Evolutionary conservation across 495 filamentous ascomycete genomes (phyloP).

Genomic region (Penicillium odoratum): DNA sequence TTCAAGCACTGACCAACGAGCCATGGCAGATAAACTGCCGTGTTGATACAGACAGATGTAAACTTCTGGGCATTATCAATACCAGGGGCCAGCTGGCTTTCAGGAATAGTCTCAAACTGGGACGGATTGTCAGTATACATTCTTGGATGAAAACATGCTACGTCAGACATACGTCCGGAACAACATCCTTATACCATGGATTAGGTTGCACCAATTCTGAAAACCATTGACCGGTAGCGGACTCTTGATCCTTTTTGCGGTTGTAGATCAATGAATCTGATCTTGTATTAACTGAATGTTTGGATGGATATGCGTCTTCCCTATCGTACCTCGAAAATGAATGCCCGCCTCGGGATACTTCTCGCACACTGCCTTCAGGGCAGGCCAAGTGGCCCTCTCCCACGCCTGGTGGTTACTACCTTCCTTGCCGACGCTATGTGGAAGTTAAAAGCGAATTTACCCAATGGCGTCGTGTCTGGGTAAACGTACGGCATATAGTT

Average conservation of each 20-base stretch:
- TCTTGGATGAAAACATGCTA: background rate
- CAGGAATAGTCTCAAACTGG: constrained; percentile 57
- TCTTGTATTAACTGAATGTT: background rate
- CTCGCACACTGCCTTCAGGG: constrained; percentile 61
- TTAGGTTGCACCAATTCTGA: constrained; percentile 63
- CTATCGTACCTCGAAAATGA: constrained; percentile 70
- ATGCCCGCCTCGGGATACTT: constrained; percentile 85
- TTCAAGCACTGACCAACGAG: constrained; percentile 72
- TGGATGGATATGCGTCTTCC: background rate
- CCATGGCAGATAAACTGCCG: constrained; percentile 82
- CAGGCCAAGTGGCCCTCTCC: constrained; percentile 69
- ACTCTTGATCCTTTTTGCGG: constrained; percentile 58
- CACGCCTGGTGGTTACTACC: constrained; percentile 56
- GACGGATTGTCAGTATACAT: constrained; percentile 4
- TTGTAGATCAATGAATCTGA: constrained; percentile 60
- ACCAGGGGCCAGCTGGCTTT: constrained; percentile 54
- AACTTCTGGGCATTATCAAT: constrained; percentile 73
- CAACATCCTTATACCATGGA: constrained; percentile 81
- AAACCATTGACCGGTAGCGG: constrained; percentile 53
- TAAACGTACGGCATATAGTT: constrained; percentile 79
- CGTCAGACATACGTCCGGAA: constrained; percentile 61
- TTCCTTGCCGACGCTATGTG: constrained; percentile 50
- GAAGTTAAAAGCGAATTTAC: background rate
- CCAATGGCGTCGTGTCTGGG: background rate
- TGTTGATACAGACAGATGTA: constrained; percentile 89